Evolutionary conservation across 805 yeast species (phyloP).

Genomic region (Torulaspora indica): DNA sequence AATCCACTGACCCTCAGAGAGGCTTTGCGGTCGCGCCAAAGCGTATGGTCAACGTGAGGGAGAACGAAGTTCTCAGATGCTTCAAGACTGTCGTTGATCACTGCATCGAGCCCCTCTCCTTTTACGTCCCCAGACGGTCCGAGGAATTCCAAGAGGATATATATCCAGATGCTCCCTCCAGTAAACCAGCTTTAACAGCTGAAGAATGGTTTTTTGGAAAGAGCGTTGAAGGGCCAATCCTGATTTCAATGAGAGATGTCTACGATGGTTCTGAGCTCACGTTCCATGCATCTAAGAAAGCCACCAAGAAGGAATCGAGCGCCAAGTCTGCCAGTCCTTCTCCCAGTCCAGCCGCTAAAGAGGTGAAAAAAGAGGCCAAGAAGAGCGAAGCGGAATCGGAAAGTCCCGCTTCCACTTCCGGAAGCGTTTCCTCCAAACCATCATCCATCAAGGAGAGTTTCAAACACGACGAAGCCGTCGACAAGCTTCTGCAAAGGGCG

Average conservation of each 20-base stretch:
- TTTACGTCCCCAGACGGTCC: conserved; percentile 88
- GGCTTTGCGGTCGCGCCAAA: conserved; percentile 92
- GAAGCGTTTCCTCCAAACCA: conserved; percentile 6
- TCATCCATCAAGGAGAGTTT: conserved; percentile 23
- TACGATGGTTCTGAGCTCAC: conserved; percentile 70
- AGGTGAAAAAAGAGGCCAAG: conserved; percentile 10
- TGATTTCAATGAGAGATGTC: conserved; percentile 68
- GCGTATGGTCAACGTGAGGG: conserved; percentile 67
- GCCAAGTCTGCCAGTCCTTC: neutral
- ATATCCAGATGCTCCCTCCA: conserved; percentile 85
- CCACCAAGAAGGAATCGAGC: conserved; percentile 39
- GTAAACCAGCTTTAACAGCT: conserved; percentile 70
- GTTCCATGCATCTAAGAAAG: conserved; percentile 35
- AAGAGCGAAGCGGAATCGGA: conserved; percentile 10
- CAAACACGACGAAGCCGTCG: conserved; percentile 28
- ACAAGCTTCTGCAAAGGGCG: conserved; percentile 30
- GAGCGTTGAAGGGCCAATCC: conserved; percentile 73
- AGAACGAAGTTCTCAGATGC: conserved; percentile 76
- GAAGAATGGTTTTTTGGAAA: conserved; percentile 79
- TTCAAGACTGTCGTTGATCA: conserved; percentile 87
- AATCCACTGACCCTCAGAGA: conserved; percentile 89
- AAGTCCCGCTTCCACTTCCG: conserved; percentile 7
- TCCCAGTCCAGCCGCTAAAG: neutral
- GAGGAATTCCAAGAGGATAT: conserved; percentile 91
- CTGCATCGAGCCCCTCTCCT: conserved; percentile 83